Conservation (phyloP, 345 rosid species). For the Fremontodendron californicum region DNA sequence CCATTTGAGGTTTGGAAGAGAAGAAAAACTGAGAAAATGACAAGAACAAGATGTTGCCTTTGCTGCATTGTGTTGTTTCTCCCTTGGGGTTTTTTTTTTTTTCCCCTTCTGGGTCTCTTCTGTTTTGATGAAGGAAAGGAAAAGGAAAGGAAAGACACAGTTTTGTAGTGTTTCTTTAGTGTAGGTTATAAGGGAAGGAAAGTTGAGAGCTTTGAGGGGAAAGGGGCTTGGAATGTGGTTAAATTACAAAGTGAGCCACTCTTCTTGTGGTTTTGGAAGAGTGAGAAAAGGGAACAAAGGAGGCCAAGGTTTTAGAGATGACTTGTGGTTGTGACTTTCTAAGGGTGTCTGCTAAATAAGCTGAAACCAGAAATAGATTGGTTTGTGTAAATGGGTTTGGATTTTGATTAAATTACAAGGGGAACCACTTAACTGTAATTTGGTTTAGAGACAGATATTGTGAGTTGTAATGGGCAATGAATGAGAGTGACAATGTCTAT, state of each 20-base stretch:
- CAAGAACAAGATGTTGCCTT: not conserved
- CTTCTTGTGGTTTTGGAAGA: not conserved
- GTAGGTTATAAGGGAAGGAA: conserved; percentile 65
- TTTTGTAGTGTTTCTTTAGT: conserved; percentile 58
- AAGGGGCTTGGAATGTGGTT: not conserved
- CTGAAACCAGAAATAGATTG: not conserved
- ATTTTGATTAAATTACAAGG: not conserved
- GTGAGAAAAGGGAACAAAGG: not conserved
- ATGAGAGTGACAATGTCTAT: not conserved
- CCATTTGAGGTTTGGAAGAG: conserved; percentile 26
- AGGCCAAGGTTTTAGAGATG: not conserved
- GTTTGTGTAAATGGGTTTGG: not conserved
- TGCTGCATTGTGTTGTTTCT: conserved; percentile 31
- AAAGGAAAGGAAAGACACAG: conserved; percentile 45
- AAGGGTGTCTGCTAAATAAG: not conserved
- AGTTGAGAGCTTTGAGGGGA: conserved; percentile 49
- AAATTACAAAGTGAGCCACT: conserved; percentile 8
- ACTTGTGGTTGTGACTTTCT: not conserved
- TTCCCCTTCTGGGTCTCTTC: conserved; percentile 10
- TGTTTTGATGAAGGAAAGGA: conserved; percentile 56
- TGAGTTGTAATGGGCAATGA: not conserved
- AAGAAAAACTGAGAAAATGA: not conserved
- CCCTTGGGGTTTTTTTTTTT: not conserved
- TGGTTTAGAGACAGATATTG: not conserved
- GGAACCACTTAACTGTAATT: not conserved